Conservation (phyloP, 2,329 filamentous ascomycete species). For the Emergomyces africanus region DNA sequence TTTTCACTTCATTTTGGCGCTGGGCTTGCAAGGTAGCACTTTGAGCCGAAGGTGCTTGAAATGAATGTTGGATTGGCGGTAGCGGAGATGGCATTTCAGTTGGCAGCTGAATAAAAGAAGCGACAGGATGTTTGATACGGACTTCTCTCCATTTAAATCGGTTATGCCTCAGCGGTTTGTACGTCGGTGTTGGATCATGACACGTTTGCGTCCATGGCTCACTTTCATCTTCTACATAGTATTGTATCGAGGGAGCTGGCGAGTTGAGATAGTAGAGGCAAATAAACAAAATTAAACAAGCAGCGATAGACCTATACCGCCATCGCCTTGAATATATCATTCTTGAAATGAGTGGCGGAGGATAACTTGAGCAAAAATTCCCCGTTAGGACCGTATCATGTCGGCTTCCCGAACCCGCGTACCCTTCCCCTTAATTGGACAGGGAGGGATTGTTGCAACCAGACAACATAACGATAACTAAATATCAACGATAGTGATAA, state of each 20-base stretch:
- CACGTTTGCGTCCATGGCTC: not conserved
- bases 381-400: not conserved
- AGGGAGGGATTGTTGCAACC: not conserved
- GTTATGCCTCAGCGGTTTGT: not conserved
- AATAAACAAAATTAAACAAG: not conserved
- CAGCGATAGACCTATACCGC: not conserved
- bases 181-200: not conserved
- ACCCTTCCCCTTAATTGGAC: not conserved
- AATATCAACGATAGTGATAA: not conserved
- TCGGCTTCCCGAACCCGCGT: not conserved
- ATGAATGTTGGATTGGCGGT: not conserved
- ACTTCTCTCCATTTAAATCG: conserved; percentile 1
- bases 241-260: not conserved
- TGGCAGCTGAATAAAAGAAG: conserved; percentile 1
- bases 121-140: not conserved
- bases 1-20: not conserved
- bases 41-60: not conserved
- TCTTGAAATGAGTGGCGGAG: not conserved
- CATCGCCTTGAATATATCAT: not conserved
- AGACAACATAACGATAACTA: not conserved
- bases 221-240: not conserved
- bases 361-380: not conserved
- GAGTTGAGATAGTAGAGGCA: not conserved
- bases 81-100: not conserved
- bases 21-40: not conserved